Evolutionary conservation across 2,329 filamentous ascomycete genomes (phyloP).

Genomic region (Alternaria triticimaculans): DNA sequence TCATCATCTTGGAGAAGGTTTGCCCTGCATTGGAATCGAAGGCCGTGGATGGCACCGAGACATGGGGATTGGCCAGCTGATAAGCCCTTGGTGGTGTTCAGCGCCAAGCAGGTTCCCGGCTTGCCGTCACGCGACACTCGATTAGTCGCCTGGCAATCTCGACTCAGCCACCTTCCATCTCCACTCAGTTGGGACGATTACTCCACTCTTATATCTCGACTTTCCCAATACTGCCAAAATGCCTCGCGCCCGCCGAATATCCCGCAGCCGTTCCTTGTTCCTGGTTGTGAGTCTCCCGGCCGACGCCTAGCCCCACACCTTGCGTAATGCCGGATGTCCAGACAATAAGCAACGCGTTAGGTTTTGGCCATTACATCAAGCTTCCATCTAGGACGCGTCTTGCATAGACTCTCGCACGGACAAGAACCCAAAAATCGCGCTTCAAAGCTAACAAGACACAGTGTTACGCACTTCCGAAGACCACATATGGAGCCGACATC

Average conservation of each 20-base stretch:
- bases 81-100: conserved; percentile 11
- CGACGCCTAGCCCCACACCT: conserved; percentile 5
- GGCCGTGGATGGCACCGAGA: conserved; percentile 2
- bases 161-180: conserved; percentile 19
- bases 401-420: background rate
- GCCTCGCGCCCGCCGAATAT: conserved; percentile 10
- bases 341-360: background rate
- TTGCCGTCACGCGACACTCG: conserved; percentile 15
- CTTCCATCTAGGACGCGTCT: background rate
- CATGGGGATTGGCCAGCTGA: conserved; percentile 15
- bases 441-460: background rate
- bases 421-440: background rate
- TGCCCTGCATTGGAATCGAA: conserved; percentile 8
- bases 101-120: conserved; percentile 9
- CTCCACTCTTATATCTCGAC: conserved; percentile 15
- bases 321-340: background rate
- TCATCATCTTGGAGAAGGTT: conserved; percentile 15
- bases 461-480: conserved; percentile 1
- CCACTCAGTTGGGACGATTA: conserved; percentile 13
- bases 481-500: background rate
- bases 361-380: conserved; percentile 1
- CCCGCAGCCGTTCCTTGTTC: conserved; percentile 2
- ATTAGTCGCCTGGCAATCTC: conserved; percentile 14
- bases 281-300: conserved; percentile 2
- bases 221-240: conserved; percentile 17